These are phyloP conservation scores for Fusarium sp. DNA, from an alignment of 2,329 filamentous ascomycete genomes.

Conservation along the genomic window DNA sequence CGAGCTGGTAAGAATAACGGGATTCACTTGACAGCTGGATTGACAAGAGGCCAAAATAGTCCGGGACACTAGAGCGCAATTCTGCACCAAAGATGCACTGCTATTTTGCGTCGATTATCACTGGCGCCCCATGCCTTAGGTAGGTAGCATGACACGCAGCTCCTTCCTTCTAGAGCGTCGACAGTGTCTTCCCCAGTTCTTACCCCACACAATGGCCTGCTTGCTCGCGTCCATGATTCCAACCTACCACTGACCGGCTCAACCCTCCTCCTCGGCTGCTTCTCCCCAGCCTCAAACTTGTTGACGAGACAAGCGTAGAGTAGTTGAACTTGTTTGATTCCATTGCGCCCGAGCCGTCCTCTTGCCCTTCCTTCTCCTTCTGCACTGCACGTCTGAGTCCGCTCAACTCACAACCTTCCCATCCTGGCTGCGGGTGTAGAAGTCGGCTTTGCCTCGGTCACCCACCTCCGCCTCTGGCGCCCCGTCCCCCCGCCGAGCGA, in stretches of 20 bases:
- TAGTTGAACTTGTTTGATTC: neutral
- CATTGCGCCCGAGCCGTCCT: neutral
- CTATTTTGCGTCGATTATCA: neutral
- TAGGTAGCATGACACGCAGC: neutral
- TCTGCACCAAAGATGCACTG: neutral
- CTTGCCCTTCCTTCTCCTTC: neutral
- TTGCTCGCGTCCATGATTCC: slow-evolving; percentile 28
- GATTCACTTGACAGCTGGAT: neutral
- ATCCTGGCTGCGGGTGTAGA: slow-evolving; percentile 12
- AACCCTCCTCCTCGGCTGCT: slow-evolving; percentile 34
- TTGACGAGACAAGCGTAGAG: slow-evolving; percentile 5
- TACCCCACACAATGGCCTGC: slow-evolving; percentile 45
- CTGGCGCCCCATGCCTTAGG: slow-evolving; percentile 16
- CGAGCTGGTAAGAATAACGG: neutral
- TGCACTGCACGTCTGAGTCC: neutral
- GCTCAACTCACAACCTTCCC: slow-evolving; percentile 20
- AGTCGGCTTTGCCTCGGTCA: slow-evolving; percentile 39
- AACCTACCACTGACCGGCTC: slow-evolving; percentile 26
- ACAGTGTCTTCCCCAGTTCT: slow-evolving; percentile 41
- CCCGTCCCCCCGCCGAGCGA: slow-evolving; percentile 15
- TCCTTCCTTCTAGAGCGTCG: slow-evolving; percentile 14
- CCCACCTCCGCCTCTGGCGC: slow-evolving; percentile 21
- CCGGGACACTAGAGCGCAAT: too few relatives aligned
- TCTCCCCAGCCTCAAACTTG: slow-evolving; percentile 25
- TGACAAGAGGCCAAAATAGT: neutral